phyloP scores from a whole-genome alignment of 2,329 filamentous ascomycete genomes.

The Thelonectria rubi region DNA sequence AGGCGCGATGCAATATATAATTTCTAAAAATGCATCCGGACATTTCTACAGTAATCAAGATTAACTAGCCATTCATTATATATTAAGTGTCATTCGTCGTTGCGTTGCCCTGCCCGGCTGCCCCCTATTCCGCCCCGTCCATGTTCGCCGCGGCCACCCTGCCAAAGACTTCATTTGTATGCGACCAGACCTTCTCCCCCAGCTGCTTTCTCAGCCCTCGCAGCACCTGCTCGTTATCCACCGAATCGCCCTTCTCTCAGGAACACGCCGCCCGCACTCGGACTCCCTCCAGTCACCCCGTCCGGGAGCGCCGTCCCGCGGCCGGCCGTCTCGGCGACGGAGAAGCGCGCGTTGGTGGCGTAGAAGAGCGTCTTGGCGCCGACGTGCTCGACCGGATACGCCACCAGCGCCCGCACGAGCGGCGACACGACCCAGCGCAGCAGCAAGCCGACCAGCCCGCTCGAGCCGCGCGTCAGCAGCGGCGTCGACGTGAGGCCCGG shows the following conservation, averaged over 20 bases:
- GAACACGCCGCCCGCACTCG: not conserved
- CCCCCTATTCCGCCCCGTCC: too few species aligned
- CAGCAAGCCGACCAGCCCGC: slow-evolving; percentile 26
- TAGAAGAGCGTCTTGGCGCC: slow-evolving; percentile 36
- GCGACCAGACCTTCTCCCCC: slow-evolving; percentile 12
- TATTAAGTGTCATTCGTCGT: too few species aligned
- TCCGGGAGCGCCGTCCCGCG: slow-evolving; percentile 2
- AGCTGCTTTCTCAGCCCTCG: not conserved
- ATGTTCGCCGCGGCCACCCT: not conserved
- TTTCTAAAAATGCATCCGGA: too few species aligned
- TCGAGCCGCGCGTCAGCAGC: slow-evolving; percentile 30
- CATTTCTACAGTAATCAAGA: too few species aligned
- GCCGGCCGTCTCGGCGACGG: slow-evolving; percentile 10
- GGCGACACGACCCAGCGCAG: slow-evolving; percentile 32
- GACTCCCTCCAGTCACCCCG: not conserved
- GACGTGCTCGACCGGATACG: slow-evolving; percentile 31
- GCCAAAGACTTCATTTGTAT: slow-evolving; percentile 1
- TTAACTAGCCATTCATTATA: too few species aligned
- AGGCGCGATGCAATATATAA: too few species aligned
- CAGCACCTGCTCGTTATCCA: slow-evolving; percentile 6
- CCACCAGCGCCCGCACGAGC: slow-evolving; percentile 19
- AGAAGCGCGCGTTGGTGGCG: slow-evolving; percentile 36
- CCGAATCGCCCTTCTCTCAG: slow-evolving; percentile 7
- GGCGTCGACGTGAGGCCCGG: slow-evolving; percentile 44
- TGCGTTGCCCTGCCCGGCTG: too few species aligned